Base-by-base conservation (phyloP, 2,329 filamentous ascomycete species). In the Colletotrichum destructivum region DNA sequence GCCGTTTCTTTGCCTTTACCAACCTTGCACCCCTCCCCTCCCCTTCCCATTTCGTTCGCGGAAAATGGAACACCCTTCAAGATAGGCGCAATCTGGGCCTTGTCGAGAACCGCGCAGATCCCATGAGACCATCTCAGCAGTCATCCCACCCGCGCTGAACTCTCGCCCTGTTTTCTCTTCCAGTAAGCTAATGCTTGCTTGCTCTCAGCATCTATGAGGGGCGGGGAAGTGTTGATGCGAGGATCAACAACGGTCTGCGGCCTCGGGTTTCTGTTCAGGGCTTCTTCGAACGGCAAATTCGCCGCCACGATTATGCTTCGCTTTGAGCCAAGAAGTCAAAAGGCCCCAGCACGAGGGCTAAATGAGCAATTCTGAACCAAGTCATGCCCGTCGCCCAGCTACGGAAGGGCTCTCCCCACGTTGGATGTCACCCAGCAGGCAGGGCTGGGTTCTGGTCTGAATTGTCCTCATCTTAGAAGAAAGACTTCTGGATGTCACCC, bases 81-180 rank as follows among this genome's bases (percentile, higher is more conserved):
- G 44, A 31, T 21, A 35, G 31, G 31, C 31, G 31, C 31, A 26
- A 54, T 31, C 38, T 35, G 46, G 49, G 12, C 49, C 38, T 60
- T 60, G 23, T 44, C 38, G 23, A 54, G n/a, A 46, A 62, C 46
- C n/a, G 46, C 61, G 61, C 49, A 63, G 61, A 63, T 63, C 49
- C 49, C 23, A 9, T 18, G 40, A 54, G 18, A 35, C 35, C 49
- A 54, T 54, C 16, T 63, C 38, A 9, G 15, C 38, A 46, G 11
- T 21, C 31, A 16, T 46, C 31, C 31, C 35, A 38, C 61, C n/a
- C 21, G 5, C 3, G 16, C 38, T 21, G 16, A 7, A 40, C 15
- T n/a, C 16, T 11, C 13, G 31, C 31, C 16, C 49, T 44, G 11
- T 16, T 40, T 21, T 31, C 16, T 11, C 13, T 52, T 52, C 16